Evolutionary conservation across 164 flowering plant species (phyloP), one percentile per base, ranked within the genome.

Genomic region (Euptelea pleiosperma): DNA sequence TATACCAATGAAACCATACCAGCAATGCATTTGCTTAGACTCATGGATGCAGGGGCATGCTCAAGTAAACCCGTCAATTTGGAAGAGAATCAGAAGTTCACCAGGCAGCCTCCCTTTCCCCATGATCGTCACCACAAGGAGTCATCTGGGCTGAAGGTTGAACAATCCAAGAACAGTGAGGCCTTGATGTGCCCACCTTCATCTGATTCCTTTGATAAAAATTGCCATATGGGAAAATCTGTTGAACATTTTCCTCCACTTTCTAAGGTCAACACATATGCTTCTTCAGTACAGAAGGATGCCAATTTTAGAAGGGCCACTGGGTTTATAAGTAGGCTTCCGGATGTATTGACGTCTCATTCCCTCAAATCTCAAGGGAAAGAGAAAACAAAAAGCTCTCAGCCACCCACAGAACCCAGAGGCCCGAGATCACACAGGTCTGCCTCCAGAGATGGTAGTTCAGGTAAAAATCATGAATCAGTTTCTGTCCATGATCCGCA

Each of bases 11-110:
- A 85, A 14, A 64, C 80, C 11, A 72, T 83, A 43, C 70, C 91
- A 24, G 91, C 95, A 1, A 74, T 80, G 87, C 73, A 83, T 75
- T 70, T 87, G 46, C 86, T 87, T 28, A 82, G 79, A 73, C 80
- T 85, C 46, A 77, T 83, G 91, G 74, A 82, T 70, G 73, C 79
- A 24, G 70, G 76, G 31, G 25, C 61, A 24, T 42, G 41, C 55
- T 72, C 82, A 40, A 60, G 67, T 43, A 43, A 70, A n/a, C 57
- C 72, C 39, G 62, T 35, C 25, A 60, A 66, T 39, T 21, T 57
- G 55, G 66, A 55, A 16, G 54, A 45, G 46, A 59, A 45, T 16
- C 61, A 62, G 36, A 68, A 70, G 37, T 55, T 69, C 29, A 55
- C 26, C 8, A 68, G 65, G 55, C 69, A 62, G 37, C 46, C 73